A percentile compares a stretch with the other conserved stretches of the same genome.
These are phyloP conservation scores for Phoenix roebelenii DNA, from an alignment of 176 grass and related monocot genomes.

Conservation along the genomic window DNA sequence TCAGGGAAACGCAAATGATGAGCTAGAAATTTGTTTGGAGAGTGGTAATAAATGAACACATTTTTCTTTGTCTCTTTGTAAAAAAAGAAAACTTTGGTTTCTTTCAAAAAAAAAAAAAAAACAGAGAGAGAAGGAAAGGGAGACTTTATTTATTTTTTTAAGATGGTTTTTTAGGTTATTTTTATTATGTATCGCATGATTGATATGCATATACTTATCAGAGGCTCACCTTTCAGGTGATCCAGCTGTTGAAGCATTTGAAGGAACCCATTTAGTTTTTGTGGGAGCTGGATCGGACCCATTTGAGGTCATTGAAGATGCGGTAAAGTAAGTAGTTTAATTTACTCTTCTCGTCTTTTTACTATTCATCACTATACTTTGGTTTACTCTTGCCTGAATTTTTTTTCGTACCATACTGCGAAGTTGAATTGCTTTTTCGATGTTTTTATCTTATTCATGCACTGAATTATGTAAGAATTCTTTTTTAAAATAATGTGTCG, in stretches of 20 bases:
- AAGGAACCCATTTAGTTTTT: not conserved
- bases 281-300: conserved; percentile 7
- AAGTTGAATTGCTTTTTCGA: too few relatives aligned
- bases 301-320: conserved; percentile 23
- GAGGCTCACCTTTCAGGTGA: conserved; percentile 20
- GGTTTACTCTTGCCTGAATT: not conserved
- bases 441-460: too few relatives aligned
- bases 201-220: not conserved
- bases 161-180: too few relatives aligned
- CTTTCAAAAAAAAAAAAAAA: conserved; percentile 1
- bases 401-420: not conserved
- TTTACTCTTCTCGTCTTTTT: not conserved
- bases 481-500: too few relatives aligned
- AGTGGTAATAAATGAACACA: conserved; percentile 22
- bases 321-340: not conserved
- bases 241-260: conserved; percentile 25
- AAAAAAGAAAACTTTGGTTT: not conserved
- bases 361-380: not conserved
- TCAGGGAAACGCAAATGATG: conserved; percentile 28
- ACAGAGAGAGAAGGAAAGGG: not conserved
- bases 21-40: conserved; percentile 47
- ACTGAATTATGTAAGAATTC: too few relatives aligned
- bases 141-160: too few relatives aligned
- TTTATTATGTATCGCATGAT: too few relatives aligned
- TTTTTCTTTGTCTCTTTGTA: too few relatives aligned